Evolutionary conservation across 257 asterid genomes (phyloP).

Genomic region (Dorcoceras hygrometricum): DNA sequence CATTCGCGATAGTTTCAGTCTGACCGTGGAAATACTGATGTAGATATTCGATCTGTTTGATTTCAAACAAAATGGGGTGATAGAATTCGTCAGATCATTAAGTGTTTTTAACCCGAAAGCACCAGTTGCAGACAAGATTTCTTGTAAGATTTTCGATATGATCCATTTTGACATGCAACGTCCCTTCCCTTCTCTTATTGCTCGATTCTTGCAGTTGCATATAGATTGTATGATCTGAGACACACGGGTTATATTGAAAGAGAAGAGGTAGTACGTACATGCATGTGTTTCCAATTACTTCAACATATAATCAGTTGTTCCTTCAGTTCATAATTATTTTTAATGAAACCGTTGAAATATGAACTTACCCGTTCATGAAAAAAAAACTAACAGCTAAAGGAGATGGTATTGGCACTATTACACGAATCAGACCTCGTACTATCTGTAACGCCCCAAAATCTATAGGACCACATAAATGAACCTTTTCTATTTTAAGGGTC

Average conservation of each 20-base stretch:
- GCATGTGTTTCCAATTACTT: too few relatives aligned
- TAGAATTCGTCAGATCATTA: slow-evolving; percentile 80
- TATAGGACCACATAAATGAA: too few relatives aligned
- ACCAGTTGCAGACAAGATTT: slow-evolving; percentile 50
- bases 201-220: slow-evolving; percentile 58
- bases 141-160: slow-evolving; percentile 45
- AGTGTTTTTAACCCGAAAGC: slow-evolving; percentile 83
- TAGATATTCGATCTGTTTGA: slow-evolving; percentile 81
- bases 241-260: slow-evolving; percentile 74
- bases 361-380: not conserved
- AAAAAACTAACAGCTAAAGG: slow-evolving; percentile 55
- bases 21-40: slow-evolving; percentile 13
- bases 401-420: slow-evolving; percentile 87
- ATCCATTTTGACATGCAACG: not conserved
- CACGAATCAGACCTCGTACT: slow-evolving; percentile 82
- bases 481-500: too few relatives aligned
- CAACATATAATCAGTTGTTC: not conserved
- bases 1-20: not conserved
- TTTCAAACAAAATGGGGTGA: slow-evolving; percentile 68
- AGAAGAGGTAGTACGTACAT: slow-evolving; percentile 61
- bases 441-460: too few relatives aligned
- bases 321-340: too few relatives aligned
- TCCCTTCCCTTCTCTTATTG: too few relatives aligned
- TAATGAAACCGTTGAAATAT: not conserved
- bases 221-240: slow-evolving; percentile 73